Evolutionary conservation across 1,284 basidiomycete genomes (phyloP), one percentile per base, ranked within the genome.

Genomic region (Malassezia psittaci): DNA sequence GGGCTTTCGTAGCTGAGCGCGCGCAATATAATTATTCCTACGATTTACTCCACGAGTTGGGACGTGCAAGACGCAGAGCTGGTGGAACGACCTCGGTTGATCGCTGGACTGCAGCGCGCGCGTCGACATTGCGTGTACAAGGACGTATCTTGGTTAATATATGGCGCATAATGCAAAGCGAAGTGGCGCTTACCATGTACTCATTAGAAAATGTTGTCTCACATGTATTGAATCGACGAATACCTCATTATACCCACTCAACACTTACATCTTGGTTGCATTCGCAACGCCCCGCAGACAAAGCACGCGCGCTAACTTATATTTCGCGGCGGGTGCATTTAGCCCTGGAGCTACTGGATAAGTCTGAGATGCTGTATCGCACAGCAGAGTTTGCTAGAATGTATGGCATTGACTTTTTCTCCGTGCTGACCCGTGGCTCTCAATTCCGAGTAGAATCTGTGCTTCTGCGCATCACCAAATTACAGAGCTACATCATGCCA

Each of bases 381-480:
- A 73, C 70, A 8, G 69, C 69, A 5, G 93, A 98, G 75, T 96
- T 96, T 67, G 90, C 93, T 16, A 83, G 93, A 12, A 88, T 96
- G 12, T 96, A 96, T 65, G 93, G 93, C 0, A 85, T 98, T 47
- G 93, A 98, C 76, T 96, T 96, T 74, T 88, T 86, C 71, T 94
- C 90, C 0, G 91, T 96, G 41, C 83, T 96, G 56, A 90, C 84
- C 62, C 83, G 94, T 33, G 93, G 93, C 1, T 93, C 89, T 2
- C 93, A 98, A 67, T 96, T 90, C 80, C 96, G 96, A 77, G 93
- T 98, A 18, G 93, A 98, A 78, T 90, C 90, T 0, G 93, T 98
- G 77, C 86, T 98, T 85, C 90, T 94, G 75, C 84, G 90, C 21
- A 90, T 98, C 48, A 88, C 89, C n/a, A 98, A 98, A 76, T 90